These are phyloP conservation scores for Cicer yamashitae DNA, from an alignment of 306 rosid genomes.

Conservation along the genomic window DNA sequence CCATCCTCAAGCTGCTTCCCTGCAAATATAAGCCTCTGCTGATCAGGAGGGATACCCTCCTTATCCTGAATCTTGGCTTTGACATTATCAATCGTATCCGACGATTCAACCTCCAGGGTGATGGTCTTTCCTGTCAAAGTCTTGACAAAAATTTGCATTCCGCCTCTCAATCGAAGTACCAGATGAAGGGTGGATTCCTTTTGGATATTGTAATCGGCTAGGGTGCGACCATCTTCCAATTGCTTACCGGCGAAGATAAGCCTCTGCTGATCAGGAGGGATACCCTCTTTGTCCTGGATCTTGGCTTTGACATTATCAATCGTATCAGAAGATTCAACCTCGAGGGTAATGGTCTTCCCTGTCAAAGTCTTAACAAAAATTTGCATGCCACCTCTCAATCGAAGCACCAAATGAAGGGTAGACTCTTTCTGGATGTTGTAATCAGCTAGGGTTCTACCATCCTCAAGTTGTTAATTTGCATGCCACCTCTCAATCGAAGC, in stretches of 20 bases:
- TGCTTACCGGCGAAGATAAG: neutral
- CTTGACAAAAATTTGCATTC: conserved; percentile 8
- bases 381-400: too few relatives aligned
- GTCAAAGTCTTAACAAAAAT: conserved; percentile 31
- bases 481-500: neutral
- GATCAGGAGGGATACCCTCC: neutral
- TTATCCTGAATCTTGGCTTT: neutral
- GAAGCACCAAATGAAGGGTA: too few relatives aligned
- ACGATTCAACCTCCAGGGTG: neutral
- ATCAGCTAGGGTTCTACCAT: too few relatives aligned
- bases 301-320: neutral
- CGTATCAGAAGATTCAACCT: conserved; percentile 8
- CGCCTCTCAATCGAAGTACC: neutral
- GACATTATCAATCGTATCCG: neutral
- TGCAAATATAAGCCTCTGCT: neutral
- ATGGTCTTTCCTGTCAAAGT: conserved; percentile 15
- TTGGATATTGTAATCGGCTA: neutral
- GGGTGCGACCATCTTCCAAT: neutral
- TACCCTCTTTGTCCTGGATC: neutral
- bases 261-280: conserved; percentile 1
- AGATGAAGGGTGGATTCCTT: conserved; percentile 9
- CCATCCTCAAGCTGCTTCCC: neutral
- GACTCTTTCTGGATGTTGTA: too few relatives aligned
- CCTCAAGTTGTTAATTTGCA: too few relatives aligned
- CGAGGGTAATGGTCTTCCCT: conserved; percentile 8